A percentile compares a stretch with the other conserved stretches of the same genome.
phyloP scores from a whole-genome alignment of 768 basidiomycete species.

The Termitomyces titanicus region DNA sequence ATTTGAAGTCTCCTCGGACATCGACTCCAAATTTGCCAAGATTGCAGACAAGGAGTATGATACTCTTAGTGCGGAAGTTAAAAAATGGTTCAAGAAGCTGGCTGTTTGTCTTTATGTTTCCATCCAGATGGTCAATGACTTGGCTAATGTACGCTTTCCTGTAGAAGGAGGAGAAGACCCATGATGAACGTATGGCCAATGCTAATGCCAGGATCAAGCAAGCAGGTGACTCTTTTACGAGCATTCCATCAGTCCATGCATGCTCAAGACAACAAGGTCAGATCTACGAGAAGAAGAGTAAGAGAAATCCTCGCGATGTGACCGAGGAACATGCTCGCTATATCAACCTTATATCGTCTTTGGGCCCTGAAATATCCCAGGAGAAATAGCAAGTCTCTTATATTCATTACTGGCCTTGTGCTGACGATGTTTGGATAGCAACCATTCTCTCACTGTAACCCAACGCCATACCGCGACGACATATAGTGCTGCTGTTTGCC shows the following conservation, averaged over 20 bases:
- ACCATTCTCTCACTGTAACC: constrained; percentile 60
- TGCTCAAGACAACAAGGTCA: constrained; percentile 43
- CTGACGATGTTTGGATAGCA: constrained; percentile 34
- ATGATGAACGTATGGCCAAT: constrained; percentile 65
- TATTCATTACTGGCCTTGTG: not conserved
- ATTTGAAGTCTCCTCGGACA: constrained; percentile 67
- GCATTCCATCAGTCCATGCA: not conserved
- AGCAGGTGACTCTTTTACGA: constrained; percentile 45
- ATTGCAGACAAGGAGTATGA: constrained; percentile 73
- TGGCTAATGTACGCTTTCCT: not conserved
- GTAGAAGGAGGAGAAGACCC: constrained; percentile 78
- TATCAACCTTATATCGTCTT: constrained; percentile 63
- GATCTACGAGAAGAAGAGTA: constrained; percentile 75
- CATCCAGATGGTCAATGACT: not conserved
- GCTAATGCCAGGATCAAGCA: constrained; percentile 76
- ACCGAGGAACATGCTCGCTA: constrained; percentile 76
- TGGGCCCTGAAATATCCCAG: constrained; percentile 77
- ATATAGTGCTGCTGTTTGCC: constrained; percentile 57
- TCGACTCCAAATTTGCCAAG: constrained; percentile 74
- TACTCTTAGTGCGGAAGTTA: constrained; percentile 59
- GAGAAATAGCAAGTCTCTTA: constrained; percentile 65
- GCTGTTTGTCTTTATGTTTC: constrained; percentile 41
- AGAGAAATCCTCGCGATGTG: constrained; percentile 64
- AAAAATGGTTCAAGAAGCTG: constrained; percentile 86
- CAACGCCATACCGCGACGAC: constrained; percentile 58